Conservation (phyloP, 306 rosid species). For the Lablab purpureus region DNA sequence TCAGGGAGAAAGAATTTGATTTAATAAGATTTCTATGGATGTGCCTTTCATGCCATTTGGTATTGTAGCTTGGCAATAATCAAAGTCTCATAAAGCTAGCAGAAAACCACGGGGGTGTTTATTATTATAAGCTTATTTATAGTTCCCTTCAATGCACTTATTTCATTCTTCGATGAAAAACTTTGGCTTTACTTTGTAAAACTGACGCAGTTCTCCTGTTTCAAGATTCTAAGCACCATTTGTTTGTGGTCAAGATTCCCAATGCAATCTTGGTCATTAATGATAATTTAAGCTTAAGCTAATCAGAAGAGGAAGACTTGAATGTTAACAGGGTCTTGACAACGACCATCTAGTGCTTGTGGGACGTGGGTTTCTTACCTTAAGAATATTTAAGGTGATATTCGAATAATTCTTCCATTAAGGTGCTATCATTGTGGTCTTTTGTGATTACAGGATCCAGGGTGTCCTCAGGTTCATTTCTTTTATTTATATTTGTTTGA, state of each 20-base stretch:
- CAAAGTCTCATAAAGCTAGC: neutral
- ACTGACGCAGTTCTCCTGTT: neutral
- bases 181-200: neutral
- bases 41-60: conserved; percentile 17
- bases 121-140: neutral
- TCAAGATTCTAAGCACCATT: neutral
- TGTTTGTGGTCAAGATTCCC: neutral
- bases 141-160: conserved; percentile 17
- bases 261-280: neutral
- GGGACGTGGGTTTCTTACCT: conserved; percentile 29
- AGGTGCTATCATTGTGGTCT: neutral
- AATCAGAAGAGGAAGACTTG: neutral
- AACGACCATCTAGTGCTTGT: conserved; percentile 12
- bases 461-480: neutral
- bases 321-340: conserved; percentile 32
- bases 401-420: conserved; percentile 3
- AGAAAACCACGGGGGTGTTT: conserved; percentile 1
- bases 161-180: conserved; percentile 10
- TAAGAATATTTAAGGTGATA: conserved; percentile 27
- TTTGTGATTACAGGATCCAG: neutral
- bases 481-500: neutral
- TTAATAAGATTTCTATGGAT: conserved; percentile 13
- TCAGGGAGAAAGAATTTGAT: neutral
- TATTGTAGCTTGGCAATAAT: neutral
- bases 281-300: conserved; percentile 26